Base-by-base conservation (phyloP, 257 asterid genomes). In the Jaltomata sinuosa region DNA sequence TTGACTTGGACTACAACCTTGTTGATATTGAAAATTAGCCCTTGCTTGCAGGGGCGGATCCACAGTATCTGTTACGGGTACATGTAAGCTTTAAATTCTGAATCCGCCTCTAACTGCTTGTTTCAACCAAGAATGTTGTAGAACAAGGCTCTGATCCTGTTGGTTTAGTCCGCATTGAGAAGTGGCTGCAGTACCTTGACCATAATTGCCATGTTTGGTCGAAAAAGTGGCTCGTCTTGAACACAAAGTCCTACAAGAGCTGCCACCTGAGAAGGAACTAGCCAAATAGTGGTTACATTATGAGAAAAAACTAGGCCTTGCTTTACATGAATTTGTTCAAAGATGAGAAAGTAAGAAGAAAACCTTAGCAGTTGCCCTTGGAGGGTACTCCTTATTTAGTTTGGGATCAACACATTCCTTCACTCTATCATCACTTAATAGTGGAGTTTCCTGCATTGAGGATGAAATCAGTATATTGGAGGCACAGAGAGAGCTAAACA, bases 201-300 rank as follows among this genome's bases (percentile, higher is more conserved):
- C 12, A 95, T 97, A 80, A 95, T 95, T 2, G 97, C 90, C 98
- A 95, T 94, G 86, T 95, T 95, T 27, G 98, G 98, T 84, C 98
- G 83, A 81, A 93, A 95, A 77, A 91, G 95, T 19, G 98, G 96
- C 83, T 95, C 98, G 18, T 95, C 92, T 84, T 95, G 98, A 79
- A 94, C 97, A 25, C 98, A 95, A 2, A 95, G 91, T 32, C 93
- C 96, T n/a, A 95, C 98, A 11, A 95, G 98, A 10, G 98, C 98
- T 9, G 97, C 98, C 96, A 95, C 89, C 98, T 94, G 90, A 29
- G 36, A 36, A 67, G 25, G 25, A 31, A 67, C 21, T n/a, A 49
- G 27, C 78, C 68, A 27, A 29, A 79, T 64, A 49, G 38, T 12
- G 16, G 22, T 52, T 74, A 45, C 36, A 15, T 22, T 1, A 27